Base-by-base conservation (phyloP, 2,329 filamentous ascomycete genomes). In the Blastomyces gilchristii region DNA sequence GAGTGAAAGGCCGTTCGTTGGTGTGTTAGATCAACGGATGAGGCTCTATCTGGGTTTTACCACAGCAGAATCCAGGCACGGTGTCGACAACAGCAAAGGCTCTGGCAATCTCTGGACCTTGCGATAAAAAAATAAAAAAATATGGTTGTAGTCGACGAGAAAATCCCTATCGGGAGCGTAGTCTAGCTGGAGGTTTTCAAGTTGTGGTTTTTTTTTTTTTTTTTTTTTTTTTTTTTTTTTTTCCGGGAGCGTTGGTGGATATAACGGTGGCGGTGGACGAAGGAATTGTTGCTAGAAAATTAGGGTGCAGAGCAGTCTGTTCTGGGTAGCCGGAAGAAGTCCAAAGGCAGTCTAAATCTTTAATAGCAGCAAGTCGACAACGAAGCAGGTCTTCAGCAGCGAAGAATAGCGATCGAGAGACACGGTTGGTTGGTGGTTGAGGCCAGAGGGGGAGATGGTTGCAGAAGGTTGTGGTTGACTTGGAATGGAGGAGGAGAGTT, bases 281-380 rank as follows among this genome's bases (percentile, higher is more conserved):
- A 64, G 54, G 39, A n/a, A 60, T 60, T 60, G 58, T 52, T 50
- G 58, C 31, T 50, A 6, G 47, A 52, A 22, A 45, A 39, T 39
- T 47, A 52, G 31, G 22, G 22, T 22, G 31, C 22, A 61, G 31
- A 31, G 56, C 39, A 22, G 56, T 53, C 16, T 34, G 50, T 53
- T 14, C 47, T 25, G 54, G 54, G 34, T 31, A 39, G n/a, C n/a
- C 3, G 54, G n/a, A 39, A 14, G 54, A 25, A 28, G 54, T 39
- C 52, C 18, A 58, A 34, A n/a, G n/a, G 34, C 8, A 41, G n/a
- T 43, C 37, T 56, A 34, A 54, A 7, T 54, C 18, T 11, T 37
- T 49, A 18, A 16, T 25, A 59, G 57, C 41, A 47, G 57, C 12
- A 37, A 41, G 18, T 14, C 56, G 22, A 59, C 12, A 28, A 59